These are phyloP conservation scores for Lathyrus sativus DNA, from an alignment of 306 rosid genomes.

Conservation along the genomic window DNA sequence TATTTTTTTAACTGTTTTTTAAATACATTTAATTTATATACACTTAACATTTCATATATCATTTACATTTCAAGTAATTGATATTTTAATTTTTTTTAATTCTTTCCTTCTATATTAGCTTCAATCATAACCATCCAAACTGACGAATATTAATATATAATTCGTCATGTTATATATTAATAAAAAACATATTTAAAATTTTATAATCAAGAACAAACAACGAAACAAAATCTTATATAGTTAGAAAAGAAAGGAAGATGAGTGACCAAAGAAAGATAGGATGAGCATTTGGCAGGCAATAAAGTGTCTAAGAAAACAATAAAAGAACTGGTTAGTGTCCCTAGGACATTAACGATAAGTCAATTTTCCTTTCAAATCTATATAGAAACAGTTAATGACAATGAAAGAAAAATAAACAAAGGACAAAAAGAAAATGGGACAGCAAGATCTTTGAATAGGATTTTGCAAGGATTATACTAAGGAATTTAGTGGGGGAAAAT, in stretches of 20 bases:
- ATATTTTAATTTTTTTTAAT: too few species aligned
- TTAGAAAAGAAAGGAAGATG: not conserved
- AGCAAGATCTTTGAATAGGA: constrained; percentile 37
- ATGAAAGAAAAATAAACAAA: not conserved
- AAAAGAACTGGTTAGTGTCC: constrained; percentile 20
- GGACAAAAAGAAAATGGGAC: constrained; percentile 4
- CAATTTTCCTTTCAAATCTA: constrained; percentile 3
- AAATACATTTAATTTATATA: too few species aligned
- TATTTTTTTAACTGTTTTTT: too few species aligned
- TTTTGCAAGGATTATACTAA: constrained; percentile 37
- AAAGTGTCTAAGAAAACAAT: constrained; percentile 12
- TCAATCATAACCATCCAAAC: too few species aligned
- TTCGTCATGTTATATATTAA: too few species aligned
- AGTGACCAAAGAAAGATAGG: constrained; percentile 34
- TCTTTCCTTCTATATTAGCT: too few species aligned
- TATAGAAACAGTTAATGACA: constrained; percentile 1
- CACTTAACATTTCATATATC: too few species aligned
- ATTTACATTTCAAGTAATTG: too few species aligned
- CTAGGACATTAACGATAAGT: constrained; percentile 30
- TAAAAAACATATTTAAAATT: not conserved
- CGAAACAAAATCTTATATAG: not conserved
- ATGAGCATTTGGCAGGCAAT: not conserved
- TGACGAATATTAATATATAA: too few species aligned
- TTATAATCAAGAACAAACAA: not conserved
- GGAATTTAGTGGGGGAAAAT: not conserved